Percentiles rank a stretch among this genome's conserved stretches.
Evolutionary conservation across 78 protist species (phyloP).

Genomic region (Dictyostelium purpureum): DNA sequence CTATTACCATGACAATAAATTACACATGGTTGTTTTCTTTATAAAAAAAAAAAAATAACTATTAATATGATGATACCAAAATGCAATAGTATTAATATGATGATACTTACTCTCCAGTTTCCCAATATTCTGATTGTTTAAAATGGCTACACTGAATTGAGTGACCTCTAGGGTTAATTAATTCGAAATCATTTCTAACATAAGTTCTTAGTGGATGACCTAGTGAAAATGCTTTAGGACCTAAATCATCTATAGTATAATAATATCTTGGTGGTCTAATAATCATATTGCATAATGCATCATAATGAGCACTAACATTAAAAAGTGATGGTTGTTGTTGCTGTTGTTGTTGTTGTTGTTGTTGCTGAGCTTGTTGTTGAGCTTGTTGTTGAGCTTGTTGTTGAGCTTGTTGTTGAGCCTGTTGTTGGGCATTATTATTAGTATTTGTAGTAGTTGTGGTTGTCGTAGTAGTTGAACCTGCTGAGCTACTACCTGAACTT

Average conservation of each 20-base stretch:
- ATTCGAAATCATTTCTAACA: slow-evolving; percentile 75
- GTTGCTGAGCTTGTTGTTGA: neutral
- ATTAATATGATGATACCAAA: too few relatives aligned
- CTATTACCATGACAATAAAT: slow-evolving; percentile 86
- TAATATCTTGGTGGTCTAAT: slow-evolving; percentile 78
- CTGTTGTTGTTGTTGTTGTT: neutral
- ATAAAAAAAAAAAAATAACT: neutral
- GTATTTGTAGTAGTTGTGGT: neutral
- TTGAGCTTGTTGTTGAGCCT: too few relatives aligned
- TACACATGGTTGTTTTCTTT: slow-evolving; percentile 80
- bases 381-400: neutral
- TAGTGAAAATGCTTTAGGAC: slow-evolving; percentile 64
- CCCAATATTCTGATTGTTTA: slow-evolving; percentile 59
- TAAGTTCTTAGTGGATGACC: slow-evolving; percentile 24
- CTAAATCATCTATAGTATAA: slow-evolving; percentile 53
- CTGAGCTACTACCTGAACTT: neutral
- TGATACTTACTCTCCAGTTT: slow-evolving; percentile 25
- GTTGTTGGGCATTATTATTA: neutral
- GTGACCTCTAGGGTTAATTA: slow-evolving; percentile 49
- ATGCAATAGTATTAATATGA: neutral
- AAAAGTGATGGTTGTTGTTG: slow-evolving; percentile 14
- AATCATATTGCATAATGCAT: slow-evolving; percentile 60
- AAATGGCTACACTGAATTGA: slow-evolving; percentile 79
- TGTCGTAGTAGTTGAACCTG: neutral
- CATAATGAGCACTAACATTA: slow-evolving; percentile 64